These are phyloP conservation scores for Tylopilus sp. DNA, from an alignment of 768 basidiomycete species.

Conservation along the genomic window DNA sequence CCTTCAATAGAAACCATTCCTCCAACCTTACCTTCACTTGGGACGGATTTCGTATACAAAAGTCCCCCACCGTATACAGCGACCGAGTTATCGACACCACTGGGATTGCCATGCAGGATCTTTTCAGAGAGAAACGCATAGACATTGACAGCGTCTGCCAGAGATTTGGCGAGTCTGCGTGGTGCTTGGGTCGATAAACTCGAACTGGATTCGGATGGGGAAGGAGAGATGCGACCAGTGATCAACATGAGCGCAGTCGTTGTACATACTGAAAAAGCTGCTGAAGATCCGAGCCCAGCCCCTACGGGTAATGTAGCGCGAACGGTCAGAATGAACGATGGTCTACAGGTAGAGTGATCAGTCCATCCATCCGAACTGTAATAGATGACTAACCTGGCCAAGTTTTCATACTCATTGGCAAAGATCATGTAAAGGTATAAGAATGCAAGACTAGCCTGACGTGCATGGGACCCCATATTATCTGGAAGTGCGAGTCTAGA, in stretches of 20 bases:
- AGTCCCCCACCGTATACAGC: conserved; percentile 91
- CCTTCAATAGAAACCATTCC: conserved; percentile 86
- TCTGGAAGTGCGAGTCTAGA: conserved; percentile 38
- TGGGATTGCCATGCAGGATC: conserved; percentile 94
- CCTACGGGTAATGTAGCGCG: conserved; percentile 91
- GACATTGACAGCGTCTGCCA: conserved; percentile 80
- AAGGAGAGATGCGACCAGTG: conserved; percentile 63
- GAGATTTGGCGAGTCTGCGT: conserved; percentile 54
- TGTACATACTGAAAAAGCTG: conserved; percentile 88
- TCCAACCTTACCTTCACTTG: conserved; percentile 56
- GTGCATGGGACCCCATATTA: conserved; percentile 33
- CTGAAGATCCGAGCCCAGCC: conserved; percentile 95
- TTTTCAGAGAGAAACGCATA: conserved; percentile 97
- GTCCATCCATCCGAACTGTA: conserved; percentile 12
- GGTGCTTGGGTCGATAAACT: conserved; percentile 34
- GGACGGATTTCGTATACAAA: conserved; percentile 74
- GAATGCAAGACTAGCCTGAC: conserved; percentile 66
- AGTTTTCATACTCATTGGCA: conserved; percentile 36
- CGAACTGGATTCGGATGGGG: conserved; percentile 22
- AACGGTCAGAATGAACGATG: conserved; percentile 72
- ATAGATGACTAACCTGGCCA: conserved; percentile 48
- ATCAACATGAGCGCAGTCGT: conserved; percentile 78
- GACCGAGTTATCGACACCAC: conserved; percentile 96
- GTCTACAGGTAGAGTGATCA: conserved; percentile 40
- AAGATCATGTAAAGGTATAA: conserved; percentile 91